Percentiles rank a stretch among this genome's conserved stretches.
These are phyloP conservation scores for Russula sp. DNA, from an alignment of 768 basidiomycete genomes.

Conservation along the genomic window DNA sequence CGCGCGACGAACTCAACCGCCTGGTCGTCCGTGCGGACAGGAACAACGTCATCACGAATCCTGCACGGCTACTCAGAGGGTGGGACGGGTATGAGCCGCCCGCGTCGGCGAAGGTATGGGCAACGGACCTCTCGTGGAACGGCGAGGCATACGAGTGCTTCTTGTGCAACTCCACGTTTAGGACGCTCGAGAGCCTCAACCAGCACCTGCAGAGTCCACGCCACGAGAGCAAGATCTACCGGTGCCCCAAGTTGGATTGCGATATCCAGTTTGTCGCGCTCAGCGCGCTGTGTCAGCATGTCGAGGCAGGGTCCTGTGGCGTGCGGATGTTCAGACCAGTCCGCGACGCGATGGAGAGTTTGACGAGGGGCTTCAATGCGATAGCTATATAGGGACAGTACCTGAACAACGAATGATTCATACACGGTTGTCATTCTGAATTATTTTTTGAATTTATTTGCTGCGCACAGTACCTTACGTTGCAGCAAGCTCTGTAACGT, in stretches of 20 bases:
- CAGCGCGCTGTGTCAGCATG: conserved; percentile 2
- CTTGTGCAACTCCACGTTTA: conserved; percentile 43
- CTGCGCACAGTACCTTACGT: too few species aligned
- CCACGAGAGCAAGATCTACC: conserved; percentile 14
- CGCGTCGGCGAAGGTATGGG: conserved; percentile 18
- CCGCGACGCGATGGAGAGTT: conserved; percentile 3
- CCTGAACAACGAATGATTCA: background rate
- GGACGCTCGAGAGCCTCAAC: conserved; percentile 43
- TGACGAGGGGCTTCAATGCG: conserved; percentile 10
- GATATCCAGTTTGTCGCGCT: background rate
- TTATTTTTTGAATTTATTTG: too few species aligned
- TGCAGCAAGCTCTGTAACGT: too few species aligned
- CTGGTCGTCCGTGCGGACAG: conserved; percentile 7
- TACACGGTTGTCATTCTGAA: too few species aligned
- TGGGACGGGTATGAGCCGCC: conserved; percentile 1
- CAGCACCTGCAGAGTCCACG: conserved; percentile 57
- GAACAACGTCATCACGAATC: conserved; percentile 11
- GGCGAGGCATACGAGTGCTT: conserved; percentile 51
- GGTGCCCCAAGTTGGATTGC: conserved; percentile 6
- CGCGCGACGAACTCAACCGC: conserved; percentile 29
- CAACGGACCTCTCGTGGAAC: conserved; percentile 39
- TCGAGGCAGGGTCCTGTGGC: conserved; percentile 5
- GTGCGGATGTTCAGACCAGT: conserved; percentile 13
- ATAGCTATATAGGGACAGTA: background rate
- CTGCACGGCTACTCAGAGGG: background rate